Evolutionary conservation across 352 stramenopile genomes (phyloP).

Genomic region (Aphanomyces astaci): DNA sequence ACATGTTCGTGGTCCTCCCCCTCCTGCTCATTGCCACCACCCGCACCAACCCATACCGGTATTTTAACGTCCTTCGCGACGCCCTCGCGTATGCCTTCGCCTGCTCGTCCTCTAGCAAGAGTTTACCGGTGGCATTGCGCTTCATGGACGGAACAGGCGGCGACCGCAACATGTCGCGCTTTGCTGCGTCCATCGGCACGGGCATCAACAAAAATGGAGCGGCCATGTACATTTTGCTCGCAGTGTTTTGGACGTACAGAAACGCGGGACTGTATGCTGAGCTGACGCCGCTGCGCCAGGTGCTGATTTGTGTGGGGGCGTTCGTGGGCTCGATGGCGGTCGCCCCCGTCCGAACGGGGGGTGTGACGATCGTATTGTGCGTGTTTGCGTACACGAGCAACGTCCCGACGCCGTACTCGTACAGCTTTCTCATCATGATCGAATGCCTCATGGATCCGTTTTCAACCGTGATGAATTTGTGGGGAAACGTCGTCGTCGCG

Average conservation of each 20-base stretch:
- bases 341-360: background rate
- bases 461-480: slow-evolving; percentile 3
- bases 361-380: background rate
- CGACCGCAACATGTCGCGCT: background rate
- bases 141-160: background rate
- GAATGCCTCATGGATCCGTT: slow-evolving; percentile 1
- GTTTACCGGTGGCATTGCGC: background rate
- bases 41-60: slow-evolving; percentile 52
- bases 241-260: background rate
- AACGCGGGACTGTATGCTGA: background rate
- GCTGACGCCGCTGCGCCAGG: background rate
- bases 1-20: slow-evolving; percentile 59
- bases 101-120: slow-evolving; percentile 44
- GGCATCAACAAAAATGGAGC: slow-evolving; percentile 8
- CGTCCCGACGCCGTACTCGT: slow-evolving; percentile 1
- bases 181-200: background rate
- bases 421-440: background rate
- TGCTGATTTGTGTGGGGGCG: background rate
- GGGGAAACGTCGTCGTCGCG: background rate
- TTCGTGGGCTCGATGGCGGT: background rate
- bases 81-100: slow-evolving; percentile 61
- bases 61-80: slow-evolving; percentile 52
- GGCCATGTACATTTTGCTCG: background rate
- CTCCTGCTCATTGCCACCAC: slow-evolving; percentile 45
- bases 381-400: background rate